Conservation (phyloP, 2,329 filamentous ascomycete species). For the Fusarium coffeatum region DNA sequence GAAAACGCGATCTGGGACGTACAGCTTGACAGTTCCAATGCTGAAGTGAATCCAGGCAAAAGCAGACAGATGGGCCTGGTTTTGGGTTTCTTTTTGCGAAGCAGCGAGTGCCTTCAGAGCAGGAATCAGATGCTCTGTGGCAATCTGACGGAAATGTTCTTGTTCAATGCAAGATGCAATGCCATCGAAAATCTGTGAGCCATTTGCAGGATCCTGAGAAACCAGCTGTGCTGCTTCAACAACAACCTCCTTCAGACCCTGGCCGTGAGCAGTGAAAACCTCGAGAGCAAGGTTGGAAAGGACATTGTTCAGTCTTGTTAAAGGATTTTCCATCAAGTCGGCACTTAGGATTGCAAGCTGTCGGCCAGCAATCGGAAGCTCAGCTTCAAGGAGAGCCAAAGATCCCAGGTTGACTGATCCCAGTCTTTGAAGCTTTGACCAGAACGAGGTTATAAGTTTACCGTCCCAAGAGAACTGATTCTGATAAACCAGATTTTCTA, state of each 20-base stretch:
- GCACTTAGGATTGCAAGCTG: slow-evolving; percentile 63
- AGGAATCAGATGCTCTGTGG: slow-evolving; percentile 58
- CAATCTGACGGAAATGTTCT: slow-evolving; percentile 54
- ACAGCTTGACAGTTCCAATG: slow-evolving; percentile 78
- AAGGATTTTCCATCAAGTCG: slow-evolving; percentile 62
- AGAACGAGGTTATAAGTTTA: slow-evolving; percentile 58
- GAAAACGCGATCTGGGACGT: slow-evolving; percentile 86
- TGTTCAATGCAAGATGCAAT: slow-evolving; percentile 45
- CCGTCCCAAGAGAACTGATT: slow-evolving; percentile 56
- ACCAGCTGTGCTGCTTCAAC: slow-evolving; percentile 45
- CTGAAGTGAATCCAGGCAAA: slow-evolving; percentile 82
- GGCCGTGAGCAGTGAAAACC: slow-evolving; percentile 55
- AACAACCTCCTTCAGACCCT: slow-evolving; percentile 47
- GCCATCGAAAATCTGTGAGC: slow-evolving; percentile 34
- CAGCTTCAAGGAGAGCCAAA: slow-evolving; percentile 71
- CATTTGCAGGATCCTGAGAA: slow-evolving; percentile 9
- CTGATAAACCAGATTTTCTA: slow-evolving; percentile 60
- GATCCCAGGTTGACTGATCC: slow-evolving; percentile 67
- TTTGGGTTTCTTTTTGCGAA: slow-evolving; percentile 30
- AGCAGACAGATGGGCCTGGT: slow-evolving; percentile 51
- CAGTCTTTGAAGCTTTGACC: slow-evolving; percentile 65
- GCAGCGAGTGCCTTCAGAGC: slow-evolving; percentile 58
- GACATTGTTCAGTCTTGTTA: slow-evolving; percentile 60
- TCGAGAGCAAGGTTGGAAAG: slow-evolving; percentile 60
- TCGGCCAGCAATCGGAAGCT: slow-evolving; percentile 70